Base-by-base conservation (phyloP, 352 stramenopile genomes). In the Pythium dissotocum region DNA sequence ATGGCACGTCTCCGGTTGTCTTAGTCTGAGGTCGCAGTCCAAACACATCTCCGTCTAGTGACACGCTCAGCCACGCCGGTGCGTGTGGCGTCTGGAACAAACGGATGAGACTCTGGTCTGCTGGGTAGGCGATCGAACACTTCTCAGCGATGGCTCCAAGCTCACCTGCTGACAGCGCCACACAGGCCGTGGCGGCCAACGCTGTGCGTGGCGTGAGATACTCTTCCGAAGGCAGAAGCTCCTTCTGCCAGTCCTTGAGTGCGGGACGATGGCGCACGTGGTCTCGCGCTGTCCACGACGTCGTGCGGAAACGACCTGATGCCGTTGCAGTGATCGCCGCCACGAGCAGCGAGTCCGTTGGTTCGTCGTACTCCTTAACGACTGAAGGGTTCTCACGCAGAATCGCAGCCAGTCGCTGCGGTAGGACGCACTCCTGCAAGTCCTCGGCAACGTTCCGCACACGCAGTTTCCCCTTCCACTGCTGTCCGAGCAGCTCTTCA, bases 141-240 rank as follows among this genome's bases (percentile, higher is more conserved):
- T 87, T 78, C 44, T 83, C 79, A 4, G 73, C 62, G 2, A 93
- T 62, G 14, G 71, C 59, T 13, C 63, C 59, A 6, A 93, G 72
- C 30, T 91, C 72, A 3, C 69, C 73, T 18, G 78, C 65, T 4
- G 83, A 91, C 26, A 93, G 64, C 18, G 80, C 71, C 9, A 93
- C 73, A 35, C 75, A 88, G 1, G 79, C 73, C 7, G 61, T 70
- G 18, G 75, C 61, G 5, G 85, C 82, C 30, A 73, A 58, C 26
- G 73, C 68, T 2, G 78, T 88, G 13, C 85, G 77, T 44, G 85
- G 85, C 4, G 85, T 93, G 16, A 93, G 69, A 63, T 91, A 91
- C 46, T 87, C 80, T 0, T 77, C 58, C 0, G 77, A 53, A 18
- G 76, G 30, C 5, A 71, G 56, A 16, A 74, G 59, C 55, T 93